Percentiles rank a stretch among this genome's conserved stretches.
Conservation (phyloP, 176 grass and related monocot genomes). For the Avena eriantha region DNA sequence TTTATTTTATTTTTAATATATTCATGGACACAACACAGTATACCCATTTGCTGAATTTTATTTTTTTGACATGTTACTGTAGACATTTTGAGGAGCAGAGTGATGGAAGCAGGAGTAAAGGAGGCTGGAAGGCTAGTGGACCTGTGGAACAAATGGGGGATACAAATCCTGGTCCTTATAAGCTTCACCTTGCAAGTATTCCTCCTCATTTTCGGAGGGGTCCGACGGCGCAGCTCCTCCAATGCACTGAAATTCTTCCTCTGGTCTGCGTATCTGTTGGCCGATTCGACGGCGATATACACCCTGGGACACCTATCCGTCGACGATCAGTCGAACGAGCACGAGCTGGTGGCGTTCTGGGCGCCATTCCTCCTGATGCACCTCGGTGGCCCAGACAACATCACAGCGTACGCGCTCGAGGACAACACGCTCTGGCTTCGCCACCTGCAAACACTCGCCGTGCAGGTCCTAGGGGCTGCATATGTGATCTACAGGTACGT, state of each 20-base stretch:
- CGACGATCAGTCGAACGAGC: neutral
- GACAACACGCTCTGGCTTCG: conserved; percentile 5
- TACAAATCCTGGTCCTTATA: conserved; percentile 10
- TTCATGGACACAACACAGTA: neutral
- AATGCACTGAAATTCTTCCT: conserved; percentile 15
- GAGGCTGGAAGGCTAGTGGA: neutral
- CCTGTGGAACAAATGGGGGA: conserved; percentile 1
- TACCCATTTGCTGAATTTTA: neutral
- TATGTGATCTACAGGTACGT: conserved; percentile 10
- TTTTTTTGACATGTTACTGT: neutral
- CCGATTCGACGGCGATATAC: conserved; percentile 10
- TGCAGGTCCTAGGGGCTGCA: conserved; percentile 4
- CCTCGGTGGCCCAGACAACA: conserved; percentile 8
- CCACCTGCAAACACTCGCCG: conserved; percentile 1
- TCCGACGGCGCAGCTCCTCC: conserved; percentile 8
- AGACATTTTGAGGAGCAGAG: neutral
- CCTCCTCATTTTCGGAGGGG: neutral
- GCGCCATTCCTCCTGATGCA: conserved; percentile 11
- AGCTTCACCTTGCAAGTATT: conserved; percentile 10
- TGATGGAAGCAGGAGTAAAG: neutral
- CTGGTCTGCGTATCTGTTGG: neutral
- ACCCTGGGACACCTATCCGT: conserved; percentile 8
- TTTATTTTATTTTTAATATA: neutral
- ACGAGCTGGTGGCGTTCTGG: conserved; percentile 7
- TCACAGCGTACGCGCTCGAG: conserved; percentile 5